phyloP scores from a whole-genome alignment of 2,329 filamentous ascomycete species.

The Monosporascus sp. region DNA sequence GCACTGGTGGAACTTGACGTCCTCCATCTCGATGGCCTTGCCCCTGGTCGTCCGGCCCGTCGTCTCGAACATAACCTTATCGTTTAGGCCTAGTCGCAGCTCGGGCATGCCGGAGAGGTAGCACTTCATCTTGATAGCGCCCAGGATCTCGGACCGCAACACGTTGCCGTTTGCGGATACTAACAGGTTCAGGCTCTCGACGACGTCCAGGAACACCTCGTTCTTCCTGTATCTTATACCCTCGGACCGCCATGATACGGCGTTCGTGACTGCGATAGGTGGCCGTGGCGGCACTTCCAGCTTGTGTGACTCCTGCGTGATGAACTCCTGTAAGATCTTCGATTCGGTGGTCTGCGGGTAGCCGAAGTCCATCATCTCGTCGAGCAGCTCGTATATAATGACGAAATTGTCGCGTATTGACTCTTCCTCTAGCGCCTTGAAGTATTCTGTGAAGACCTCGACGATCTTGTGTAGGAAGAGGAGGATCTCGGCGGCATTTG shows the following conservation, averaged over 20 bases:
- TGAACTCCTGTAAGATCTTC: slow-evolving; percentile 99
- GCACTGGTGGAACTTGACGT: slow-evolving; percentile 99
- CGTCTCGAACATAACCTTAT: slow-evolving; percentile 99
- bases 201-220: slow-evolving; percentile 96
- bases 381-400: slow-evolving; percentile 95
- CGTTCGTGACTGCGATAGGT: slow-evolving; percentile 96
- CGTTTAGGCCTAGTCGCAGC: slow-evolving; percentile 86
- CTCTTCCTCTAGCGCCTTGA: slow-evolving; percentile 98
- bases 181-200: slow-evolving; percentile 93
- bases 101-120: slow-evolving; percentile 98
- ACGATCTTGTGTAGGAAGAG: slow-evolving; percentile 97
- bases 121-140: slow-evolving; percentile 99
- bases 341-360: slow-evolving; percentile 97
- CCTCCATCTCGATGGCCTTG: slow-evolving; percentile 99
- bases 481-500: slow-evolving; percentile 96
- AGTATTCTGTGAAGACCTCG: slow-evolving; percentile 99
- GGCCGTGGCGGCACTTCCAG: slow-evolving; percentile 93
- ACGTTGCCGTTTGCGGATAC: slow-evolving; percentile 95
- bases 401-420: slow-evolving; percentile 99
- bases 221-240: slow-evolving; percentile 98
- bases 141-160: slow-evolving; percentile 89
- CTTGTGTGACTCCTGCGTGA: slow-evolving; percentile 98
- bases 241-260: slow-evolving; percentile 96
- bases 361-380: slow-evolving; percentile 99
- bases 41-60: slow-evolving; percentile 89